Evolutionary conservation across 306 rosid genomes (phyloP), one percentile per base, ranked within the genome.

Genomic region (Abrus precatorius): DNA sequence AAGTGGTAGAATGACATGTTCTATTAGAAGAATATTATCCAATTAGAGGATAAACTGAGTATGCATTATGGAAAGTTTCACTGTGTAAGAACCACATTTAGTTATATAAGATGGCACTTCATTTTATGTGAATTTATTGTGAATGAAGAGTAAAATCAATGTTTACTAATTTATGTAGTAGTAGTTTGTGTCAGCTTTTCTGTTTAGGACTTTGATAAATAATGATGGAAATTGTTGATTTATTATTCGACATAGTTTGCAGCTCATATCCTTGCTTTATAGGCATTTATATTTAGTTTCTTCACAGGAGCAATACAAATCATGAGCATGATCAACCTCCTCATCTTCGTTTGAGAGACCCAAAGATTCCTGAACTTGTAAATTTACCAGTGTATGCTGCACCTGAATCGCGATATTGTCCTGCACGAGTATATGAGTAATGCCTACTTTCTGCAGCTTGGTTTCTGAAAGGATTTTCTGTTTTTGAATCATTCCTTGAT

Each of bases 281-380:
- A 45, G 72, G 20, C 61, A 69, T 78, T 76, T 83, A 81, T 76
- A 41, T 43, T 7, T 66, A 33, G 44, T 65, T 68, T 60, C 33
- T 75, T 32, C 74, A 27, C 69, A 95, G 99, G 93, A 95, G 99
- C 94, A 95, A 91, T 85, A 95, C 99, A 83, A 95, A 95, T 87
- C 99, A 95, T 82, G 99, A 93, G 32, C 97, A 93, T 68, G 99
- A 95, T 83, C 99, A 95, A 84, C 98, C 98, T 77, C 80, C 97
- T 52, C 98, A 95, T 82, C 98, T 95, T 86, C 90, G 78, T 70
- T 85, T 93, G 84, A 88, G 84, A 81, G 90, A 95, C 84, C 83
- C 96, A 28, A 91, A 87, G 86, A 86, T 89, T 83, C 97, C 99
- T 7, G 91, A 90, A 85, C 88, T 69, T 7, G 55, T 87, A 68